phyloP scores from a whole-genome alignment of 768 basidiomycete species.

The Lentinula sp. region DNA sequence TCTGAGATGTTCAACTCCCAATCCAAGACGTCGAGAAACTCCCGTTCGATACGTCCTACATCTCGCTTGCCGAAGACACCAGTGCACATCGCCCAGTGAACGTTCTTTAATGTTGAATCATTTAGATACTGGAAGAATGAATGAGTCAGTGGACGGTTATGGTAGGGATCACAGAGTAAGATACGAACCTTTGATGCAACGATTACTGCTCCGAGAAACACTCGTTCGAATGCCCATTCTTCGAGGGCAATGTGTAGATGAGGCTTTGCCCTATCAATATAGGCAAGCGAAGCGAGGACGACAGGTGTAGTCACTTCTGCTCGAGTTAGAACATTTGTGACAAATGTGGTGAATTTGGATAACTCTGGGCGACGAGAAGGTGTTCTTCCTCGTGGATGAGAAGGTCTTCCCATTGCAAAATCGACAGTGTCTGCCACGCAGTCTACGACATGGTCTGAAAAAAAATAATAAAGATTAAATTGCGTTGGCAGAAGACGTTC shows the following conservation, averaged over 20 bases:
- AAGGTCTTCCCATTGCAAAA: conserved; percentile 66
- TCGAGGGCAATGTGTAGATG: conserved; percentile 77
- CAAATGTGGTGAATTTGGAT: conserved; percentile 58
- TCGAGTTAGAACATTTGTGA: conserved; percentile 58
- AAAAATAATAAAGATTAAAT: neutral
- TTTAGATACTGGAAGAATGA: conserved; percentile 59
- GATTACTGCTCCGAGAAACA: conserved; percentile 86
- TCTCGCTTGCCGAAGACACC: conserved; percentile 79
- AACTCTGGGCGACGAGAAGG: conserved; percentile 43
- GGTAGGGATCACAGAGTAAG: conserved; percentile 1
- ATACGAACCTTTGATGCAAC: conserved; percentile 70
- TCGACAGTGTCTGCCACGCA: conserved; percentile 67
- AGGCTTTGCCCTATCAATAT: conserved; percentile 70
- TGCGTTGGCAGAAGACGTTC: conserved; percentile 6
- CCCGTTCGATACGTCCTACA: conserved; percentile 75
- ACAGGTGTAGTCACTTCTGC: conserved; percentile 70
- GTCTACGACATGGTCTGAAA: conserved; percentile 64
- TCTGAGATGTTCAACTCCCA: conserved; percentile 66
- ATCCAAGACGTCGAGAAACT: conserved; percentile 75
- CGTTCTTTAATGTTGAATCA: conserved; percentile 86
- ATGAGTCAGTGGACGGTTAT: neutral
- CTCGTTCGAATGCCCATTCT: conserved; percentile 84
- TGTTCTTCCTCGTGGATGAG: conserved; percentile 47
- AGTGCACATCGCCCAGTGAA: conserved; percentile 83
- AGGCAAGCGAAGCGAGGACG: conserved; percentile 65